Base-by-base conservation (phyloP, 2,329 filamentous ascomycete species). In the Nemania diffusa region DNA sequence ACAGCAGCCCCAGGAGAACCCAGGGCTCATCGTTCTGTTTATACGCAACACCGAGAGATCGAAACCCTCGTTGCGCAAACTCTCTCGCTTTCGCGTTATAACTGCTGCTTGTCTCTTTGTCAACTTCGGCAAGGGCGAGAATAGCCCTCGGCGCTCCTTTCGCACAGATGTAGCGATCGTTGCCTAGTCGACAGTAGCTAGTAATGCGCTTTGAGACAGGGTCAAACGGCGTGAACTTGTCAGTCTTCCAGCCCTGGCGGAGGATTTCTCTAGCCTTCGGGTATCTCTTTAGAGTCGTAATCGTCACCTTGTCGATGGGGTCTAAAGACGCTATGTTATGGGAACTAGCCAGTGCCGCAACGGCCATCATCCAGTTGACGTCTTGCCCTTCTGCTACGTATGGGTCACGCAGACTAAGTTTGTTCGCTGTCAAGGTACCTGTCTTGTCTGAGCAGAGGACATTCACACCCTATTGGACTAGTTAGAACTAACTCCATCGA, bases 351-450 rank as follows among this genome's bases (percentile, higher is more conserved):
- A 93, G 87, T 68, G 91, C 91, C 67, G 91, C 91, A 68, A 92
- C 91, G 71, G 91, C 90, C 91, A 93, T 92, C 90, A 93, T 92
- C 90, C 90, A 93, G 84, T 93, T 91, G 79, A 92, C 88, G 80
- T 92, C 90, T 77, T 92, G 88, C 74, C 91, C 91, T 79, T 92
- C 91, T 68, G 90, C 88, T 66, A 92, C 90, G 81, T 90, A 93
- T 22, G 91, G 91, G 77, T 93, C 91, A 78, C 91, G 90, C 76
- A 93, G 91, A 76, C 87, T 90, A 60, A 93, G 85, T 83, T 93
- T 90, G 80, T 91, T 91, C 73, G 89, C 89, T 65, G 90, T 91
- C 73, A 93, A 85, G 37, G 91, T 93, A 84, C 91, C 91, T 52
- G 91, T 93, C 87, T 93, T 93, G 83, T 93, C 91, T 75, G 91